phyloP scores from a whole-genome alignment of 2,329 filamentous ascomycete species.

The Hymenoscyphus scutula region DNA sequence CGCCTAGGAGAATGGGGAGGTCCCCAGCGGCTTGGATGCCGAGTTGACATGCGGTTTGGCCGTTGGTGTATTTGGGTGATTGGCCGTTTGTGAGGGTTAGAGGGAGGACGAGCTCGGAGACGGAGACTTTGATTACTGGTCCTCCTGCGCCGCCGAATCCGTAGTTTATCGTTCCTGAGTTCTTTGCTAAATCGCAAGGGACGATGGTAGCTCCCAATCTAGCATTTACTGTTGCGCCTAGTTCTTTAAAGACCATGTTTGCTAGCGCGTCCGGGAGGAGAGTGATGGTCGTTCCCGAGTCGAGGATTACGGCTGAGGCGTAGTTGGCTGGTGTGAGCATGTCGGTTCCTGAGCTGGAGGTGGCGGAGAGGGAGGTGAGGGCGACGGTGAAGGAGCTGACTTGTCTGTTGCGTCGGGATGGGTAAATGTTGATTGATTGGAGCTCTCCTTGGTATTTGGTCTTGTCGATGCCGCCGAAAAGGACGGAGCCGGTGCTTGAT shows the following conservation, averaged over 20 bases:
- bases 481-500: constrained; percentile 36
- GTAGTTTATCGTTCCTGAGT: constrained; percentile 46
- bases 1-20: constrained; percentile 43
- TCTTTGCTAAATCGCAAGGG: constrained; percentile 42
- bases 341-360: constrained; percentile 40
- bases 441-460: constrained; percentile 44
- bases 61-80: constrained; percentile 31
- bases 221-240: constrained; percentile 47
- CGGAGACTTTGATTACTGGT: constrained; percentile 44
- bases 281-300: constrained; percentile 66
- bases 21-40: constrained; percentile 45
- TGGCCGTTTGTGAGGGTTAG: constrained; percentile 35
- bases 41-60: constrained; percentile 49
- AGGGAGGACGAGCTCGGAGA: constrained; percentile 46
- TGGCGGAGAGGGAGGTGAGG: constrained; percentile 35
- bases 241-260: constrained; percentile 42
- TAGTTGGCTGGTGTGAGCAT: constrained; percentile 34
- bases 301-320: constrained; percentile 53
- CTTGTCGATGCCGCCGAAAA: constrained; percentile 49
- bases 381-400: constrained; percentile 36
- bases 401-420: constrained; percentile 12
- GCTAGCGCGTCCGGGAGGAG: constrained; percentile 61
- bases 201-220: constrained; percentile 48
- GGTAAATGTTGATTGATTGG: constrained; percentile 34
- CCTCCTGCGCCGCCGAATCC: constrained; percentile 46